Evolutionary conservation across 345 rosid genomes (phyloP).

Genomic region (Citrus sp.): DNA sequence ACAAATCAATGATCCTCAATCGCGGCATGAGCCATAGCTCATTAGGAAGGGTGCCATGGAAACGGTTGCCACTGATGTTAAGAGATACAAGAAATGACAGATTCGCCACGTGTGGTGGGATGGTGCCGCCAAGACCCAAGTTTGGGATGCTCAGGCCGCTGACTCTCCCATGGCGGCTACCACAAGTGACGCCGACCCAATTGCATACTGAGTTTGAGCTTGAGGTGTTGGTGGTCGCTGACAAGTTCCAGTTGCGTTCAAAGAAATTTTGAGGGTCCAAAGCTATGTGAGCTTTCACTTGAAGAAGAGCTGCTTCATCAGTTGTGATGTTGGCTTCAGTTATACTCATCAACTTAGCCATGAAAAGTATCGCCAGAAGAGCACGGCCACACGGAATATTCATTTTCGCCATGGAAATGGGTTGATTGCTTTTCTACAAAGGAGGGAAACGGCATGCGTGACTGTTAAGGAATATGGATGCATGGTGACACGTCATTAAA

Average conservation of each 20-base stretch:
- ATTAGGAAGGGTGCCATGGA: slow-evolving; percentile 1
- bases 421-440: no score
- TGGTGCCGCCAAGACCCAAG: not conserved
- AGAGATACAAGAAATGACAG: slow-evolving; percentile 10
- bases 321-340: not conserved
- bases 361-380: not conserved
- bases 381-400: not conserved
- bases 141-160: not conserved
- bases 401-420: not conserved
- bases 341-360: not conserved
- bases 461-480: no score
- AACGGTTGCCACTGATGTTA: not conserved
- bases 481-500: no score
- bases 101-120: slow-evolving; percentile 16
- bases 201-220: slow-evolving; percentile 3
- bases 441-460: no score
- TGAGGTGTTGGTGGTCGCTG: not conserved
- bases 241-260: slow-evolving; percentile 7
- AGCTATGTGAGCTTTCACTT: slow-evolving; percentile 7
- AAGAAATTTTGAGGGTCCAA: not conserved
- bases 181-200: slow-evolving; percentile 21
- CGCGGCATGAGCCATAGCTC: not conserved
- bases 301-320: slow-evolving; percentile 15
- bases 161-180: not conserved
- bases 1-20: not conserved